Percentiles rank a stretch among this genome's conserved stretches.
Conservation (phyloP, 768 basidiomycete species). For the Calocybe indica region DNA sequence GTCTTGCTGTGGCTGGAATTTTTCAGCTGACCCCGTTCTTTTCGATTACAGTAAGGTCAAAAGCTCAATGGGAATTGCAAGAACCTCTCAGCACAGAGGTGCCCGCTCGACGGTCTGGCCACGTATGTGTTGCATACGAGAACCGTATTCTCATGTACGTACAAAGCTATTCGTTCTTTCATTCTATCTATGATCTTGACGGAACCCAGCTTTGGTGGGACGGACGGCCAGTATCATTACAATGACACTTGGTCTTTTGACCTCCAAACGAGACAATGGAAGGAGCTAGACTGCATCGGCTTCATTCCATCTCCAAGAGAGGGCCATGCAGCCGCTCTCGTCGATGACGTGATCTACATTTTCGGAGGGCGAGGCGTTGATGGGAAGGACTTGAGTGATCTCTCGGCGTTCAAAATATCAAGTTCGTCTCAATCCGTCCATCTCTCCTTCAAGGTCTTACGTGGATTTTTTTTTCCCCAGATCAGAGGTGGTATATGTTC, state of each 20-base stretch:
- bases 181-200: constrained; percentile 7
- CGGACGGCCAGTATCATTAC: constrained; percentile 98
- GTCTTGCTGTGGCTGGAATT: neutral
- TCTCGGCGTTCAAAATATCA: constrained; percentile 95
- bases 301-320: constrained; percentile 95
- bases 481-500: constrained; percentile 99
- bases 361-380: constrained; percentile 97
- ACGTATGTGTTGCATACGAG: constrained; percentile 77
- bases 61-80: constrained; percentile 77
- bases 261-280: constrained; percentile 73
- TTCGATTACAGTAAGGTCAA: constrained; percentile 61
- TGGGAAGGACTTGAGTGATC: constrained; percentile 90
- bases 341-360: constrained; percentile 96
- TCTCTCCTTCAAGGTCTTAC: constrained; percentile 6
- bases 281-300: constrained; percentile 91
- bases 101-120: constrained; percentile 87
- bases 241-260: constrained; percentile 99
- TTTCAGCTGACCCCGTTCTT: constrained; percentile 1
- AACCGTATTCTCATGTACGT: constrained; percentile 83
- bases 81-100: constrained; percentile 54
- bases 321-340: constrained; percentile 92
- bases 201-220: constrained; percentile 80
- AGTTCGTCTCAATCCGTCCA: constrained; percentile 51
- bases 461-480: too few species aligned
- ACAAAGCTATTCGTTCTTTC: constrained; percentile 7